Base-by-base conservation (phyloP, 1,284 basidiomycete genomes). In the Waitea zeae region DNA sequence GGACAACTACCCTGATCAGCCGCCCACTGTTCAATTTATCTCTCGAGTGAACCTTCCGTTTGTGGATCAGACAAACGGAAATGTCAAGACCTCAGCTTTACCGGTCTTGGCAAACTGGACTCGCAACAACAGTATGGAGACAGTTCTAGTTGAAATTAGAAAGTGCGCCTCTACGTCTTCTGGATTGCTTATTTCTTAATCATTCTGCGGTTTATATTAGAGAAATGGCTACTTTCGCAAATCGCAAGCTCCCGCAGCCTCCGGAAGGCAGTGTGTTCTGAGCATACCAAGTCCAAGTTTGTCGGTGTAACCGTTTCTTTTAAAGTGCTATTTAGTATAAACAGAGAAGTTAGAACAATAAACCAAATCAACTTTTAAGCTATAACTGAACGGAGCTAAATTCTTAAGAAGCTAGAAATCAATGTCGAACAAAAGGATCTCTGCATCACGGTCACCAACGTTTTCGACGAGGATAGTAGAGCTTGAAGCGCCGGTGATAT, bases 31-130 rank as follows among this genome's bases (percentile, higher is more conserved):
- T 35, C 70, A 76, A 39, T 98, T 98, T 57, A 52, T 86, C 41
- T 93, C 86, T 34, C 71, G 76, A 41, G 87, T 98, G 47, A 96
- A 96, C 54, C 65, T 98, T n/a, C 93, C 95, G 1, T 96, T 92
- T 49, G 92, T 98, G 43, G 70, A 66, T 44, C 70, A 67, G 46
- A 49, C 56, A 5, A 67, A 79, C 42, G 92, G 93, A 33, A 69
- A 71, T 53, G 84, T 95, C 37, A 81, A 90, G 49, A 58, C 66
- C 13, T 38, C 54, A 37, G 81, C 78, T 50, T 61, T 95, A 12
- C 57, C 65, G 19, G 70, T 84, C 4, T 67, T 95, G 27, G 53
- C 65, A 6, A 59, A 67, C 33, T 95, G 90, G 90, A 69, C 56
- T 38, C 62, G 78, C 40, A 70, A 68, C 37, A 69, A 65, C 46